Percentiles rank a stretch among this genome's conserved stretches.
These are phyloP conservation scores for Tetradesmus obliquus DNA, from an alignment of 139 green algal genomes.

Conservation along the genomic window DNA sequence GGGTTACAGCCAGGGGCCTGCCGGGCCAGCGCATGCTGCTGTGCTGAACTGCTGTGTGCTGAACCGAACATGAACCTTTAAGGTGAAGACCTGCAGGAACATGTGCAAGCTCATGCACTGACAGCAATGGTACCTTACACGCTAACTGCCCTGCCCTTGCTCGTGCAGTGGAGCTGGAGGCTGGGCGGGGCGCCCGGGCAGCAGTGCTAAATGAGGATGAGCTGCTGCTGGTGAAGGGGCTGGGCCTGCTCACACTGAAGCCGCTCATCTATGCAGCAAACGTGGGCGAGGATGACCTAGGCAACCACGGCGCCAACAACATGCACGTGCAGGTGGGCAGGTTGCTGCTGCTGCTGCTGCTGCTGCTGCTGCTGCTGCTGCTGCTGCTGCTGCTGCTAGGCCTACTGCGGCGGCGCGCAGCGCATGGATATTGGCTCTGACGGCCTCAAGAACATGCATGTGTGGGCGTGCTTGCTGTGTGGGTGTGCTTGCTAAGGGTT, in stretches of 20 bases:
- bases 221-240: conserved; percentile 62
- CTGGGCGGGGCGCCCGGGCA: conserved; percentile 77
- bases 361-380: neutral
- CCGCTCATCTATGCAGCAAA: conserved; percentile 94
- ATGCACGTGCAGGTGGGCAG: conserved; percentile 76
- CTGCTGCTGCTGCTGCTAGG: neutral
- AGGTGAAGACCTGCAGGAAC: no score
- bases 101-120: no score
- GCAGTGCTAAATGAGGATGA: conserved; percentile 86
- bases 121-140: no score
- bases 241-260: conserved; percentile 91
- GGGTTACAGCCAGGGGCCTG: no score
- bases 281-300: conserved; percentile 93
- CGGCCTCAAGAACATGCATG: no score
- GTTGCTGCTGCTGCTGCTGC: neutral
- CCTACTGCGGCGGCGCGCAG: no score
- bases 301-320: conserved; percentile 81
- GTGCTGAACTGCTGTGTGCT: no score
- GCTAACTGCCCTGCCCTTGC: no score
- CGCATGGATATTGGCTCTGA: no score
- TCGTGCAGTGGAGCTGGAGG: conserved; percentile 65
- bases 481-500: neutral
- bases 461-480: neutral
- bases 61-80: no score
- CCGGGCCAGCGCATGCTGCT: no score